Percentiles rank a stretch among this genome's conserved stretches.
Conservation (phyloP, 768 basidiomycete species). For the Amyloporia xantha region DNA sequence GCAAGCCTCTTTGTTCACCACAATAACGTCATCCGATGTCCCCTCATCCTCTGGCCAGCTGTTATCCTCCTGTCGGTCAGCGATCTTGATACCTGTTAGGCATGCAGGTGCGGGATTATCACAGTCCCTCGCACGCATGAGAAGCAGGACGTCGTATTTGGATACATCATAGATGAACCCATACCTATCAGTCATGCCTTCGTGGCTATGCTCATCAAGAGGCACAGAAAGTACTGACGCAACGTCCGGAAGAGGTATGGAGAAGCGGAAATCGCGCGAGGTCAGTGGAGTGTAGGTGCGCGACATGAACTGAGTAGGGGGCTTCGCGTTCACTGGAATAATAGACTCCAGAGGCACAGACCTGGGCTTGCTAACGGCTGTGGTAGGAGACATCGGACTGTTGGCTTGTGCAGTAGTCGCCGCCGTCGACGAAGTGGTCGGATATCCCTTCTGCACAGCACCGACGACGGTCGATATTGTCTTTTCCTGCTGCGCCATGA, state of each 20-base stretch:
- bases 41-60: slow-evolving; percentile 68
- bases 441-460: slow-evolving; percentile 11
- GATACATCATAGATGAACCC: slow-evolving; percentile 89
- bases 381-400: slow-evolving; percentile 16
- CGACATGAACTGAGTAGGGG: slow-evolving; percentile 79
- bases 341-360: slow-evolving; percentile 75
- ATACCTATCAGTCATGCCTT: slow-evolving; percentile 76
- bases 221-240: slow-evolving; percentile 49
- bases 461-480: slow-evolving; percentile 29
- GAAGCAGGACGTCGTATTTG: slow-evolving; percentile 71
- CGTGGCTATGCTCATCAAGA: slow-evolving; percentile 43
- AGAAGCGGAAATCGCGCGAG: slow-evolving; percentile 67
- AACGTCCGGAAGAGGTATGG: slow-evolving; percentile 53
- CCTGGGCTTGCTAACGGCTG: slow-evolving; percentile 23
- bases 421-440: slow-evolving; percentile 3
- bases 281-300: slow-evolving; percentile 69
- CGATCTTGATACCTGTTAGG: slow-evolving; percentile 81
- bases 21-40: slow-evolving; percentile 28
- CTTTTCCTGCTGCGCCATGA: slow-evolving; percentile 47
- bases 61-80: slow-evolving; percentile 74
- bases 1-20: slow-evolving; percentile 36
- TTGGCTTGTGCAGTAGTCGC: slow-evolving; percentile 8
- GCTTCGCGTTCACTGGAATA: slow-evolving; percentile 72
- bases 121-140: slow-evolving; percentile 67
- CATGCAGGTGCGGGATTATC: slow-evolving; percentile 76